Evolutionary conservation across 1,284 basidiomycete genomes (phyloP).

Genomic region (Sporisorium iseilematis-ciliati): DNA sequence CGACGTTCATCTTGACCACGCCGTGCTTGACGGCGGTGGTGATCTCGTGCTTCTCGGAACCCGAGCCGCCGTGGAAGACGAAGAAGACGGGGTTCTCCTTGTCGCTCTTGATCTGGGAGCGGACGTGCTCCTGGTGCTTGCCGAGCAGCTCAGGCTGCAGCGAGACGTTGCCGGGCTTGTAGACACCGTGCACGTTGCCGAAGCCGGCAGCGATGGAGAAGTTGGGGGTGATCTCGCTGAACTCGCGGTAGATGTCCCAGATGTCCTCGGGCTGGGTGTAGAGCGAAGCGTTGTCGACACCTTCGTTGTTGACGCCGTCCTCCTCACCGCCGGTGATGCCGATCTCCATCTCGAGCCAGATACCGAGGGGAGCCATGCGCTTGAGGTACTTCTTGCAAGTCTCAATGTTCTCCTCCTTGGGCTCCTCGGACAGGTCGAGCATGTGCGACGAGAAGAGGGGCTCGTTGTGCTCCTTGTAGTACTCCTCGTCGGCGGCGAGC

Average conservation of each 20-base stretch:
- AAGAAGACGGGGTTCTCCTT: conserved; percentile 81
- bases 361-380: conserved; percentile 87
- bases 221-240: conserved; percentile 88
- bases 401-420: conserved; percentile 96
- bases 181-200: conserved; percentile 84
- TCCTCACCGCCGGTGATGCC: conserved; percentile 99
- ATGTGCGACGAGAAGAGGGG: conserved; percentile 99
- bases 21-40: conserved; percentile 89
- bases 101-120: conserved; percentile 78
- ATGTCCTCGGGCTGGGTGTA: conserved; percentile 97
- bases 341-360: conserved; percentile 99
- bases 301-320: conserved; percentile 84
- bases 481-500: conserved; percentile 94
- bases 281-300: conserved; percentile 90
- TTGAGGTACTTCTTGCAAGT: conserved; percentile 95
- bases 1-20: conserved; percentile 72
- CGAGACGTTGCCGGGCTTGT: conserved; percentile 75
- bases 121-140: conserved; percentile 88
- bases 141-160: conserved; percentile 91
- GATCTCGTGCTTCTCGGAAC: conserved; percentile 97
- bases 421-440: conserved; percentile 98
- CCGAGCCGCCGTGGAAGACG: conserved; percentile 99
- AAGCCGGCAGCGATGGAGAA: conserved; percentile 98
- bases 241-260: conserved; percentile 87
- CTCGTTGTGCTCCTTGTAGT: conserved; percentile 88